Percentiles rank a stretch among this genome's conserved stretches.
phyloP scores from a whole-genome alignment of 148 eudicot genomes.

The Linanthus parryae region DNA sequence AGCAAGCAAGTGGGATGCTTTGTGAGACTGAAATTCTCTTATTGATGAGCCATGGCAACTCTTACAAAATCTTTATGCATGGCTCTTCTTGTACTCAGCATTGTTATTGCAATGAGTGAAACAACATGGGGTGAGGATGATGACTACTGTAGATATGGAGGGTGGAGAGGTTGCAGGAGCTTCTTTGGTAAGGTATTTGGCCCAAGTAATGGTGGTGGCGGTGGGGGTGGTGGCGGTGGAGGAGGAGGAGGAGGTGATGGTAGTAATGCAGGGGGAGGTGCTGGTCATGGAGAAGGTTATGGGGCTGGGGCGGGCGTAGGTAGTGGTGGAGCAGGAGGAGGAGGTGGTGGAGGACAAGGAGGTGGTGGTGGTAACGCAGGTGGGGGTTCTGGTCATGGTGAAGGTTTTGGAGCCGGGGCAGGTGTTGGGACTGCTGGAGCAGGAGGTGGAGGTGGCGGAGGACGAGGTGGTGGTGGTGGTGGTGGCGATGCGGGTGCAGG shows the following conservation, averaged over 20 bases:
- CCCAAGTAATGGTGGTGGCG: conserved; percentile 1
- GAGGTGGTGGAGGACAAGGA: conserved; percentile 16
- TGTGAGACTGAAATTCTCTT: background rate
- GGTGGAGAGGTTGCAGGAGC: conserved; percentile 29
- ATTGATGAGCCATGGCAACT: conserved; percentile 13
- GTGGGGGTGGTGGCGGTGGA: conserved; percentile 15
- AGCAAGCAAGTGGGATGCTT: conserved; percentile 2
- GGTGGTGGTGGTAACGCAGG: background rate
- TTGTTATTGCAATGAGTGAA: conserved; percentile 8
- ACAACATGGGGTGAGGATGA: conserved; percentile 4
- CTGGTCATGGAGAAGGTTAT: conserved; percentile 7
- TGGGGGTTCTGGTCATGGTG: background rate
- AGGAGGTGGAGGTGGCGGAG: too few relatives aligned
- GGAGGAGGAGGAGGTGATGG: conserved; percentile 3
- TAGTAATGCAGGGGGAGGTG: conserved; percentile 2
- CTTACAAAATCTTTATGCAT: conserved; percentile 9
- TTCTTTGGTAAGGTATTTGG: conserved; percentile 12
- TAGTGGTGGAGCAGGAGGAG: conserved; percentile 7
- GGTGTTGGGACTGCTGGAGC: too few relatives aligned
- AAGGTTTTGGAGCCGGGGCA: too few relatives aligned
- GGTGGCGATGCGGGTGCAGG: too few relatives aligned
- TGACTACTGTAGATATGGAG: conserved; percentile 4
- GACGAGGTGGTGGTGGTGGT: too few relatives aligned
- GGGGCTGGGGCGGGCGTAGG: conserved; percentile 21
- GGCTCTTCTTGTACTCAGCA: conserved; percentile 15